Evolutionary conservation across 2,329 filamentous ascomycete genomes (phyloP).

Genomic region (Cordyceps tenuipes): DNA sequence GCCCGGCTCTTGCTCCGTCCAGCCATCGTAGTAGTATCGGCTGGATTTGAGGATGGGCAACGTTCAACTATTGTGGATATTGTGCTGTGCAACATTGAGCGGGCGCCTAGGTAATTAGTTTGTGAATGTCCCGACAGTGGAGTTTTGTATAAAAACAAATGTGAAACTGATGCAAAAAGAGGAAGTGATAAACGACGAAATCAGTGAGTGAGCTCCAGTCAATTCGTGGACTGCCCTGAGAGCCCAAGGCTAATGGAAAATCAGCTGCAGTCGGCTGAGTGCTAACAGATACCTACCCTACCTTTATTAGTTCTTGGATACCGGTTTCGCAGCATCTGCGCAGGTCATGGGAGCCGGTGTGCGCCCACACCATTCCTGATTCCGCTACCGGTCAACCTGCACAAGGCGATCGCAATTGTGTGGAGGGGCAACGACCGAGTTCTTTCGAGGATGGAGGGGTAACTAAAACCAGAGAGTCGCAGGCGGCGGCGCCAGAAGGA

Average conservation of each 20-base stretch:
- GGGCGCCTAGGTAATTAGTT: not conserved
- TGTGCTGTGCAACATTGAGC: not conserved
- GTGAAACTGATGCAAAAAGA: constrained; percentile 1
- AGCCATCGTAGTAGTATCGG: not conserved
- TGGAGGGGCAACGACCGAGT: not conserved
- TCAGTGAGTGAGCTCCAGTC: not conserved
- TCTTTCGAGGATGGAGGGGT: not conserved
- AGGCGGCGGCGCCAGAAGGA: not conserved
- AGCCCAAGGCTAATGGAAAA: too few species aligned
- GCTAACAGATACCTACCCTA: too few species aligned
- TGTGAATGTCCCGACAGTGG: not conserved
- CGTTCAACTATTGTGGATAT: constrained; percentile 9
- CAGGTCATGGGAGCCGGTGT: too few species aligned
- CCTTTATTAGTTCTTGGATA: too few species aligned
- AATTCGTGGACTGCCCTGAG: too few species aligned
- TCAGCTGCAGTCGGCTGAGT: too few species aligned
- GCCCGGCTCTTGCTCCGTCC: not conserved
- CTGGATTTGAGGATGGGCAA: constrained; percentile 1
- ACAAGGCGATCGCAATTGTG: not conserved
- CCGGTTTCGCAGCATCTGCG: too few species aligned
- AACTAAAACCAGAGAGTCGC: not conserved
- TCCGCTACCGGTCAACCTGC: too few species aligned
- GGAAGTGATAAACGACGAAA: not conserved
- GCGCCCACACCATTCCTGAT: too few species aligned
- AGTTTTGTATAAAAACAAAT: not conserved